Evolutionary conservation across 805 yeast genomes (phyloP).

Genomic region (Zygosaccharomyces bisporus): DNA sequence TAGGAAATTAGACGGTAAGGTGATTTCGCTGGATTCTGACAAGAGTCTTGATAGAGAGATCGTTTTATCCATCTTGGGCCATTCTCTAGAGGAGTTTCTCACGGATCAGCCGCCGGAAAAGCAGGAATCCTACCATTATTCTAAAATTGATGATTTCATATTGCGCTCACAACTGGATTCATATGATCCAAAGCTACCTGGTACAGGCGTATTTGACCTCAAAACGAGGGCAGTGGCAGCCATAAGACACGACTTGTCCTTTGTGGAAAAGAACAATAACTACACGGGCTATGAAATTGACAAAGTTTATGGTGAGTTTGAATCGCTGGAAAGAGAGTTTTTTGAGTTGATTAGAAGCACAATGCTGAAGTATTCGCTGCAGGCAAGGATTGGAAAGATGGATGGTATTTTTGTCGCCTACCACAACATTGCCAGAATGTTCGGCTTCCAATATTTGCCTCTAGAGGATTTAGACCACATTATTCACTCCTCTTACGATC

Average conservation of each 20-base stretch:
- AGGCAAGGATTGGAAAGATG: conserved; percentile 94
- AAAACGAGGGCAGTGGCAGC: conserved; percentile 91
- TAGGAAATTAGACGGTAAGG: conserved; percentile 41
- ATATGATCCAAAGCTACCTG: conserved; percentile 69
- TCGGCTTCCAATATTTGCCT: conserved; percentile 89
- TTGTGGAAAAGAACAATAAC: conserved; percentile 49
- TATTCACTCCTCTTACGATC: conserved; percentile 46
- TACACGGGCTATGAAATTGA: conserved; percentile 66
- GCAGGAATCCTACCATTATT: conserved; percentile 62
- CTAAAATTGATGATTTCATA: conserved; percentile 61
- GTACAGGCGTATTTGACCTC: conserved; percentile 86
- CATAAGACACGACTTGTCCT: conserved; percentile 69
- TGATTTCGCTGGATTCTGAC: conserved; percentile 69
- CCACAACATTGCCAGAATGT: conserved; percentile 74
- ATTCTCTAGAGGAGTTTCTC: conserved; percentile 69
- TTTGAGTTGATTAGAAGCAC: conserved; percentile 72
- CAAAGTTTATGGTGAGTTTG: conserved; percentile 58
- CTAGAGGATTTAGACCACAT: conserved; percentile 64
- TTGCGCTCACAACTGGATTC: conserved; percentile 93
- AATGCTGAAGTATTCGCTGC: conserved; percentile 78
- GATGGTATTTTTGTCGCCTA: conserved; percentile 93
- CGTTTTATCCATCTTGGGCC: conserved; percentile 70
- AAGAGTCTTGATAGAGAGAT: conserved; percentile 63
- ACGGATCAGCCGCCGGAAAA: conserved; percentile 16
- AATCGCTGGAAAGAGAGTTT: conserved; percentile 79